Base-by-base conservation (phyloP, 768 basidiomycete species). In the Xerocomellus amylosporus region DNA sequence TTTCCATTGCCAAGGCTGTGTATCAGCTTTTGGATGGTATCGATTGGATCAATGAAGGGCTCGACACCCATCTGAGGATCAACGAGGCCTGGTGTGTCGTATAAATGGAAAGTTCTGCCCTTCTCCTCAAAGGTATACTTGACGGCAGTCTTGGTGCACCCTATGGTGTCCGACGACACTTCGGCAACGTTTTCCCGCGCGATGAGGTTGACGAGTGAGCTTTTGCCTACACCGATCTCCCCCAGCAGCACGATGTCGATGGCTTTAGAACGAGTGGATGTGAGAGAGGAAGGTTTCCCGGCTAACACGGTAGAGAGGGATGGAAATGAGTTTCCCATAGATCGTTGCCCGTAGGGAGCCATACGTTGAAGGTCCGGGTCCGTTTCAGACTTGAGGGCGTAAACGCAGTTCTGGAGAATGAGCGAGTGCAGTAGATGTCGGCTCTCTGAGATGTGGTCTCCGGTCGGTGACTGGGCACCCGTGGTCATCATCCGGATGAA, bases 131-230 rank as follows among this genome's bases (percentile, higher is more conserved):
- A 53, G 12, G 53, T 46, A 43, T 78, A 73, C 10, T 51, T 39
- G 10, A 37, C 45, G 37, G 49, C 49, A 10, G 62, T 38, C 30
- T 66, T 65, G 4, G 78, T 79, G 49, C 70, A 75, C 3, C 71
- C 73, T 8, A 59, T 39, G 8, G 70, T 65, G 9, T 66, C 60
- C 33, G 66, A 59, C 2, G 74, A 75, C 22, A 69, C 65, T 2
- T 42, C 31, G 2, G 76, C 76, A 19, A 58, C 51, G 1, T 64
- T 48, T 8, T 49, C 5, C 22, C 59, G 62, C 9, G 55, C 53
- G 24, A 79, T 56, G 64, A 77, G 61, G 56, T 79, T 79, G 54
- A 79, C 53, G 33, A 79, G 62, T 0, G 75, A 75, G 55, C 77
- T 78, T 60, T 79, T 79, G 10, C 74, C 68, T 9, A 67, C 68